Base-by-base conservation (phyloP, 2,329 filamentous ascomycete genomes). In the Fusarium albidum region DNA sequence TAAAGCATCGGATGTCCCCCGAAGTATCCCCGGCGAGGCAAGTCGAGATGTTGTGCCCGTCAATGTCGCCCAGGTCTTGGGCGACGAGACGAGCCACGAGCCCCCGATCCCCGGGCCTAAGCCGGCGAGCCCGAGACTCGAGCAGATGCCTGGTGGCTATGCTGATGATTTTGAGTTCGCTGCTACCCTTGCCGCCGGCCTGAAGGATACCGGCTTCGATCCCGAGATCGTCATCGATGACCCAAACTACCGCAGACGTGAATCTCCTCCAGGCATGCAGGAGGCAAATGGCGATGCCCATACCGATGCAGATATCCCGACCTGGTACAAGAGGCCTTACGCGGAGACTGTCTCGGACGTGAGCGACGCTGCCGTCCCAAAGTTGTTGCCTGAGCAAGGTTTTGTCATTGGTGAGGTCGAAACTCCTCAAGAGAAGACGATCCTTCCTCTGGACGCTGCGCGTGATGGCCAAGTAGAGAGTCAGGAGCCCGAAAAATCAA, bases 221-320 rank as follows among this genome's bases (percentile, higher is more conserved):
- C 84, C 87, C 5, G 82, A 88, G 33, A 84, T 91, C 51, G 85
- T 91, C 38, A 87, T 89, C 29, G 78, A 90, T 38, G 81, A 91
- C 62, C 82, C 84, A 0, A 75, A 71, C 2, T 91, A 86, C 65
- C 83, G 83, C 59, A 80, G 79, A 43, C 84, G 88, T 25, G 81
- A 84, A 46, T 88, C 86, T 1, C 85, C 87, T 8, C 85, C 86
- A 5, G 82, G 82, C 5, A 82, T 84, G 5, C 81, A 84, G 59
- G 81, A 82, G 43, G 64, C 71, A 6, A 68, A 66, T 17, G 71
- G 71, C 3, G 71, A 73, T 49, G 57, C 62, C 12, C 58, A 61
- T 29, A 27, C 32, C 18, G 80, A 82, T 35, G 57, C 71, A 3
- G 67, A 68, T 29, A 69, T 69, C 2, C 69, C 69, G 49, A 56